Conservation (phyloP, 2,329 filamentous ascomycete genomes). For the Ophiognomonia clavigignenti-juglandacearum region DNA sequence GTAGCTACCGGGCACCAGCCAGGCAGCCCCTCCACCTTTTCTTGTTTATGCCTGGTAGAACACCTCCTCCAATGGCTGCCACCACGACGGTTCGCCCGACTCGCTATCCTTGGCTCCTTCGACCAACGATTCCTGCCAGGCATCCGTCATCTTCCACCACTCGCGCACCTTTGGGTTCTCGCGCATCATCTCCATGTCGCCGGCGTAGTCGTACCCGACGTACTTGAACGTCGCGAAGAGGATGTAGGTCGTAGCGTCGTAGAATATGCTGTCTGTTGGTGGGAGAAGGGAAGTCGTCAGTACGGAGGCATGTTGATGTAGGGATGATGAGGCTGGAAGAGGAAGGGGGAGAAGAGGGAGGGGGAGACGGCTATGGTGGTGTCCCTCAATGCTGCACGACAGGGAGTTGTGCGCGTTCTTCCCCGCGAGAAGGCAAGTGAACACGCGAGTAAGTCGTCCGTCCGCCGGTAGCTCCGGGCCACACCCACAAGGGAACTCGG, state of each 20-base stretch:
- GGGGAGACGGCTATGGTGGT: too few relatives aligned
- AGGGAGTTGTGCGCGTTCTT: too few relatives aligned
- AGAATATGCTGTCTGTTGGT: conserved; percentile 63
- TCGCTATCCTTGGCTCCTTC: conserved; percentile 55
- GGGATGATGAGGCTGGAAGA: too few relatives aligned
- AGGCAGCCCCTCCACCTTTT: too few relatives aligned
- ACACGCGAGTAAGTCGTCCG: background rate
- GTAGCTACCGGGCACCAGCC: too few relatives aligned
- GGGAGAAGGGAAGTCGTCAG: too few relatives aligned
- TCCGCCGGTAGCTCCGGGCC: background rate
- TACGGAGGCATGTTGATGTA: too few relatives aligned
- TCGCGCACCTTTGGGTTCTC: conserved; percentile 67
- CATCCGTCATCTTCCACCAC: conserved; percentile 80
- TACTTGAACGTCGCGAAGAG: conserved; percentile 78
- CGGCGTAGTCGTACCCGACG: conserved; percentile 65
- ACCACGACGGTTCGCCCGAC: conserved; percentile 60
- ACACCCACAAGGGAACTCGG: background rate
- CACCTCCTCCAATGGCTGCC: conserved; percentile 65
- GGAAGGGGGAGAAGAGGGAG: too few relatives aligned
- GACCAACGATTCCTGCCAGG: conserved; percentile 63
- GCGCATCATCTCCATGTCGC: conserved; percentile 72
- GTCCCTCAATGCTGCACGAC: too few relatives aligned
- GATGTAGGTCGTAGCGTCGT: conserved; percentile 56
- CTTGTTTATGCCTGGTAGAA: conserved; percentile 56
- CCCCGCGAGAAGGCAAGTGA: background rate